Base-by-base conservation (phyloP, 805 yeast species). In the Metschnikowia matae region DNA sequence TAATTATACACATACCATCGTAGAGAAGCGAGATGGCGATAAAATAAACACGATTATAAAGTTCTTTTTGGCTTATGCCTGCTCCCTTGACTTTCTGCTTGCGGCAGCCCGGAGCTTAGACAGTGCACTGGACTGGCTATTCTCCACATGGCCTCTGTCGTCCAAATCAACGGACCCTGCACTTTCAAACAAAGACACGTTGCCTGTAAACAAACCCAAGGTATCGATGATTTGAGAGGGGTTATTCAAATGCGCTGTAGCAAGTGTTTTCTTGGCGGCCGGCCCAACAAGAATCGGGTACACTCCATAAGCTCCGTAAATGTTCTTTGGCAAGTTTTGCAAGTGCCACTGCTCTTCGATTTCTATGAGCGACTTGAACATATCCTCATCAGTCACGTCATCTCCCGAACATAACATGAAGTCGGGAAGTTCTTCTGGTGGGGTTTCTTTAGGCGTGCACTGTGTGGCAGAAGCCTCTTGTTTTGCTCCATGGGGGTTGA, bases 301-400 rank as follows among this genome's bases (percentile, higher is more conserved):
- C 44, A 90, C 71, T 14, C 92, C 87, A 65, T 79, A 79, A 43
- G 75, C 64, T 31, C 78, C 81, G 59, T 71, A 74, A n/a, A 65
- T 58, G 58, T 82, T 79, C 49, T 66, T 67, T 2, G 73, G 70
- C 37, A 72, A 64, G 6, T 71, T 68, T 17, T 74, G 62, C 13
- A 62, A 54, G 52, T 68, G 70, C 85, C 86, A 82, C 23, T 67
- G 62, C 2, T 64, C 61, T 59, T 85, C 89, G 57, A 88, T 81
- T 2, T 71, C 74, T 50, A 83, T 80, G 60, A 94, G 73, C 26
- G 92, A 85, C 52, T 74, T 77, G 67, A 94, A 94, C 99, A 94
- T 94, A 63, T 94, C 99, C 67, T 94, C 99, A 67, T 94, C 99
- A 0, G 99, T 94, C 39, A 85, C 78, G 66, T 94, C 99, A 67